Conservation (phyloP, 331 rosid genomes). For the Quercus phellos region DNA sequence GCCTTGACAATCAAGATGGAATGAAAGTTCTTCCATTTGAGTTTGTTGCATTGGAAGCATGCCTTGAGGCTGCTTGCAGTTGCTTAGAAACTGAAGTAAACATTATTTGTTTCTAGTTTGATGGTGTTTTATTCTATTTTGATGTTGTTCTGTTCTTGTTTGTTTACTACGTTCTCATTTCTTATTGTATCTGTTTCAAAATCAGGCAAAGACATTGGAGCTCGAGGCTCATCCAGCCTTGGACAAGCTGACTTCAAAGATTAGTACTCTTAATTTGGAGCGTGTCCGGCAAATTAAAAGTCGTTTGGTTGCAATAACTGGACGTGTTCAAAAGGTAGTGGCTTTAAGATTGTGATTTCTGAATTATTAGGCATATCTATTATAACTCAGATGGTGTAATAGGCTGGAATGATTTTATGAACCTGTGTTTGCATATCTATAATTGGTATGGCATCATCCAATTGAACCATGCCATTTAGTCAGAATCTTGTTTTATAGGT, state of each 20-base stretch:
- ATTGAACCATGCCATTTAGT: background rate
- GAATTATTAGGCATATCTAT: background rate
- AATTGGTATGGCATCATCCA: background rate
- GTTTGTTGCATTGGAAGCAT: conserved; percentile 84
- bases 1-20: conserved; percentile 52
- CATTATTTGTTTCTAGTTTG: background rate
- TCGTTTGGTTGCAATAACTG: conserved; percentile 92
- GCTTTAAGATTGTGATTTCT: conserved; percentile 9
- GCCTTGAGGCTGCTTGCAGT: conserved; percentile 94
- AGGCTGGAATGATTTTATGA: background rate
- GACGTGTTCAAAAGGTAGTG: conserved; percentile 83
- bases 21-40: conserved; percentile 85
- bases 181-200: conserved; percentile 5
- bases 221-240: conserved; percentile 97
- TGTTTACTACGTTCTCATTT: background rate
- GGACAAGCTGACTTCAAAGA: conserved; percentile 92
- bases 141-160: conserved; percentile 1
- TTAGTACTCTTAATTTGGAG: conserved; percentile 94
- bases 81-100: conserved; percentile 69
- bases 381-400: background rate
- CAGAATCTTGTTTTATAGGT: background rate
- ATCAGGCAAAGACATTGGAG: conserved; percentile 76
- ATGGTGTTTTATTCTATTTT: background rate
- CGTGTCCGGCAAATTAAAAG: conserved; percentile 96
- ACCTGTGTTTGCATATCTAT: background rate